phyloP scores from a whole-genome alignment of 2,329 filamentous ascomycete species.

The Thermothelomyces thermophilus region DNA sequence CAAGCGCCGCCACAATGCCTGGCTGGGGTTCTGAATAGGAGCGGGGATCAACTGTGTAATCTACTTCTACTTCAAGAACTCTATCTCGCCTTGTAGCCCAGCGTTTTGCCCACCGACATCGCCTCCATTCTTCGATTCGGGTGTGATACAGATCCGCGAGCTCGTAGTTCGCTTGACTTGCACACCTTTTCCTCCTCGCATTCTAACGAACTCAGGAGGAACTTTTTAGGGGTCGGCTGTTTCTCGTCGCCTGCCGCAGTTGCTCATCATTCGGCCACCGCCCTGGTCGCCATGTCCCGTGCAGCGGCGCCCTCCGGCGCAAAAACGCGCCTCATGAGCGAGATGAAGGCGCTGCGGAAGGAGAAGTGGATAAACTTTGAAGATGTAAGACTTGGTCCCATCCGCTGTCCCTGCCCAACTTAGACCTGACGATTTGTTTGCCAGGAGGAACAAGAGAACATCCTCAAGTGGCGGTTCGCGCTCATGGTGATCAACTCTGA shows the following conservation, averaged over 20 bases:
- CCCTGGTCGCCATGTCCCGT: conserved; percentile 14
- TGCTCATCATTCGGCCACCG: background rate
- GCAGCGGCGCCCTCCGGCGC: conserved; percentile 36
- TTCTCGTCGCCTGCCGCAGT: too few species aligned
- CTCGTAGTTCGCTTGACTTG: too few species aligned
- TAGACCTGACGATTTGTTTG: background rate
- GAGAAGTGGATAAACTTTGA: conserved; percentile 94
- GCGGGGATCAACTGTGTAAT: background rate
- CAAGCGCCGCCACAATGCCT: background rate
- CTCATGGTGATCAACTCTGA: conserved; percentile 91
- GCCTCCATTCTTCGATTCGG: background rate
- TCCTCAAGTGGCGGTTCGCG: conserved; percentile 81
- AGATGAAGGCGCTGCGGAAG: conserved; percentile 73
- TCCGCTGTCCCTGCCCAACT: background rate
- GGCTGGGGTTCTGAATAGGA: background rate
- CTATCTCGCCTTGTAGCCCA: too few species aligned
- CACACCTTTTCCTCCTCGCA: too few species aligned
- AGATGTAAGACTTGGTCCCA: conserved; percentile 15
- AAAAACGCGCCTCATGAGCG: conserved; percentile 81
- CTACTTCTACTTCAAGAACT: background rate
- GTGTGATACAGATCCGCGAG: too few species aligned
- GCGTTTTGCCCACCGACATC: too few species aligned
- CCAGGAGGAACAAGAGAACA: conserved; percentile 59
- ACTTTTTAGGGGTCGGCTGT: background rate
- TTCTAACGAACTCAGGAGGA: too few species aligned